phyloP scores from a whole-genome alignment of 768 basidiomycete genomes.

The Amanita muscaria region DNA sequence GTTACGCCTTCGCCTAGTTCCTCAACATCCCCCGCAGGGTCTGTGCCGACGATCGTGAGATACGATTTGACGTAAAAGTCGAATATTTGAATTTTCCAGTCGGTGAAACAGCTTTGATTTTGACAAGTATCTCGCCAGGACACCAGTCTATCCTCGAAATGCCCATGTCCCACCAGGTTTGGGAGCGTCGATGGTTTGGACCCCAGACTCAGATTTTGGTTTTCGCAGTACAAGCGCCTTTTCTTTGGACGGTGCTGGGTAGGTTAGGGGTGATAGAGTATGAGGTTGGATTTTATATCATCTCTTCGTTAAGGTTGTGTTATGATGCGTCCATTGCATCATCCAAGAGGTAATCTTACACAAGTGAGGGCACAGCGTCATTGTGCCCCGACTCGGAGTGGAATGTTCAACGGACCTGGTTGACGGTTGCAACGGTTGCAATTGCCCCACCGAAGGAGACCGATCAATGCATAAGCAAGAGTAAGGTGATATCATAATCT shows the following conservation, averaged over 20 bases:
- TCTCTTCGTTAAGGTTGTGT: not conserved
- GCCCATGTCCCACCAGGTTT: too few species aligned
- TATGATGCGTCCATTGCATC: too few species aligned
- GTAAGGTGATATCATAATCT: too few species aligned
- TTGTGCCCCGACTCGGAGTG: too few species aligned
- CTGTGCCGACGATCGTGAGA: conserved; percentile 29
- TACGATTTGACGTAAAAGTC: conserved; percentile 25
- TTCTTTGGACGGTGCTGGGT: conserved; percentile 10
- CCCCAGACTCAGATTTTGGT: conserved; percentile 13
- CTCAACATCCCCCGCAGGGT: conserved; percentile 31
- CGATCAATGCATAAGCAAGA: too few species aligned
- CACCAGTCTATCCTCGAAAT: too few species aligned
- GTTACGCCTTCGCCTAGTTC: conserved; percentile 28
- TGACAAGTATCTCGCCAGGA: conserved; percentile 34
- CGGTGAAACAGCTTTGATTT: conserved; percentile 28
- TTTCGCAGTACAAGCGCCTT: conserved; percentile 20
- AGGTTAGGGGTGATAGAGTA: not conserved
- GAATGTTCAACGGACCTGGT: too few species aligned
- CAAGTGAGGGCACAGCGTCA: too few species aligned
- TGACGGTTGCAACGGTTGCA: too few species aligned
- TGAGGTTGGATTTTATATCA: too few species aligned
- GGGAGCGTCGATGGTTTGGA: conserved; percentile 13
- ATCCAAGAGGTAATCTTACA: too few species aligned
- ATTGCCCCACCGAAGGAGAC: too few species aligned
- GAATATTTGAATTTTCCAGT: conserved; percentile 26